Percentiles rank a stretch among this genome's conserved stretches.
Evolutionary conservation across 352 stramenopile genomes (phyloP).

Genomic region (Pythium sp.): DNA sequence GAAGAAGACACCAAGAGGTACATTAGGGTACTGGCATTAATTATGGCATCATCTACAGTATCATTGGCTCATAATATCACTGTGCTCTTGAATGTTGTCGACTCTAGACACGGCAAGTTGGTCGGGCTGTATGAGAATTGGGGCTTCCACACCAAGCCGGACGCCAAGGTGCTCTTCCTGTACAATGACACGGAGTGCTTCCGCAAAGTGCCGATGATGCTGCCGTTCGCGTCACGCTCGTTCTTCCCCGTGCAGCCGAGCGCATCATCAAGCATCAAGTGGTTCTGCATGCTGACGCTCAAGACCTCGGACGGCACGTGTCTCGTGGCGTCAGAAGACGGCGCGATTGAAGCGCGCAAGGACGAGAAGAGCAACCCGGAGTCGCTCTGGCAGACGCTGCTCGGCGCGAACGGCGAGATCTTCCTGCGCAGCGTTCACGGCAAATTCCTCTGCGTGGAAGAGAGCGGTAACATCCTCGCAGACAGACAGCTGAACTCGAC

Average conservation of each 20-base stretch:
- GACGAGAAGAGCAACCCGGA: slow-evolving; percentile 24
- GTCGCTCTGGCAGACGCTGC: slow-evolving; percentile 74
- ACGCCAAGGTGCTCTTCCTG: slow-evolving; percentile 74
- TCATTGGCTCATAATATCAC: too few relatives aligned
- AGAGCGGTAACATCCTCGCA: slow-evolving; percentile 64
- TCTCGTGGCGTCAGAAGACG: slow-evolving; percentile 66
- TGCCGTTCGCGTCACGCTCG: slow-evolving; percentile 34
- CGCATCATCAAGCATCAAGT: slow-evolving; percentile 25
- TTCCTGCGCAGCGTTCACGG: slow-evolving; percentile 73
- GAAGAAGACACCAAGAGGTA: slow-evolving; percentile 63
- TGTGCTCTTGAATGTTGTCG: not conserved
- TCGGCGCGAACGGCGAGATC: slow-evolving; percentile 54
- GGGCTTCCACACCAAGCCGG: slow-evolving; percentile 52
- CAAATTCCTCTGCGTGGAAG: slow-evolving; percentile 84
- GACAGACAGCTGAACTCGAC: slow-evolving; percentile 76
- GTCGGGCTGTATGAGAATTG: slow-evolving; percentile 71
- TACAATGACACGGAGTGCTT: slow-evolving; percentile 86
- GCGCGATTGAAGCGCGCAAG: slow-evolving; percentile 41
- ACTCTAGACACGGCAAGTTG: slow-evolving; percentile 40
- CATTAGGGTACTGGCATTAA: not conserved
- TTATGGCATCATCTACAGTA: not conserved
- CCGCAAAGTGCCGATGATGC: slow-evolving; percentile 80
- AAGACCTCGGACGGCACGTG: slow-evolving; percentile 62
- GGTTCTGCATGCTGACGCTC: slow-evolving; percentile 81
- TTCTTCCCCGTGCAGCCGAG: slow-evolving; percentile 41